A percentile compares a stretch with the other conserved stretches of the same genome.
These are phyloP conservation scores for Magnaporthiopsis poae DNA, from an alignment of 2,329 filamentous ascomycete genomes.

Conservation along the genomic window DNA sequence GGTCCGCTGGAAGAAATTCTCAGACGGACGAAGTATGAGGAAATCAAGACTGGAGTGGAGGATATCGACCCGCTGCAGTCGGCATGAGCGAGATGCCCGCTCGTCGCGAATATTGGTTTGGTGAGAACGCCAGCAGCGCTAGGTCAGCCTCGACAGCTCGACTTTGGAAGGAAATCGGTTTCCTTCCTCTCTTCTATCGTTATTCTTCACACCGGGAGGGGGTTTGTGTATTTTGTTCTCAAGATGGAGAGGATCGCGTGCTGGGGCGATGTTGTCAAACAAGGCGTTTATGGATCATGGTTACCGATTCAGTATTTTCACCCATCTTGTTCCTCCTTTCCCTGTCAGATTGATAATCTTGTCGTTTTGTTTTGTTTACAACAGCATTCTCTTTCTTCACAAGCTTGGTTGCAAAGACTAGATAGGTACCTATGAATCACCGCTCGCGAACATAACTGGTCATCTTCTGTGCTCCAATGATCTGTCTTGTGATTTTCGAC, in stretches of 20 bases:
- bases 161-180: background rate
- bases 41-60: conserved; percentile 52
- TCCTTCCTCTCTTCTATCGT: background rate
- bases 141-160: background rate
- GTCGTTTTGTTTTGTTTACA: background rate
- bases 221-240: background rate
- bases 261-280: background rate
- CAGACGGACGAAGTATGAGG: conserved; percentile 62
- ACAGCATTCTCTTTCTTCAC: too few species aligned
- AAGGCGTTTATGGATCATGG: background rate
- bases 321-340: background rate
- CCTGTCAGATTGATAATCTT: background rate
- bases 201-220: background rate
- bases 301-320: background rate
- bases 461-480: background rate
- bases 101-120: background rate
- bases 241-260: background rate
- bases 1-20: conserved; percentile 92
- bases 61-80: conserved; percentile 56
- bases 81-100: conserved; percentile 12
- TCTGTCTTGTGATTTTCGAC: background rate
- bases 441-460: too few species aligned
- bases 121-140: background rate
- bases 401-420: too few species aligned
- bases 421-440: too few species aligned